phyloP scores from a whole-genome alignment of 2,329 filamentous ascomycete species.

The Colletotrichum lindemuthianum region DNA sequence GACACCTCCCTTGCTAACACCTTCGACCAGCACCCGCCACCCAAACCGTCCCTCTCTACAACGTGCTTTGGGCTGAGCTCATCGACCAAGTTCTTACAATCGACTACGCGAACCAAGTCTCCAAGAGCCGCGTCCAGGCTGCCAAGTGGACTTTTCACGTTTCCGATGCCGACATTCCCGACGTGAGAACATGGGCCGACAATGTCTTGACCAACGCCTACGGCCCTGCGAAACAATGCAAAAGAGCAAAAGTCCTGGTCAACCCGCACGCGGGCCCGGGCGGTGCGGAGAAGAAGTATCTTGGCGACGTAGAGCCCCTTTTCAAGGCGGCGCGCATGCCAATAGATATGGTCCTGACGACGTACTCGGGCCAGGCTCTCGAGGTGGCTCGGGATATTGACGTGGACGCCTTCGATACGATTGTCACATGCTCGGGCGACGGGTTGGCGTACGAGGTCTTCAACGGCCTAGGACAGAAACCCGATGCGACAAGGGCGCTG shows the following conservation, averaged over 20 bases:
- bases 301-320: slow-evolving; percentile 80
- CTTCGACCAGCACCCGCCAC: slow-evolving; percentile 27
- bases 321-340: slow-evolving; percentile 83
- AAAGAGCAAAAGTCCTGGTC: slow-evolving; percentile 86
- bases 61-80: slow-evolving; percentile 84
- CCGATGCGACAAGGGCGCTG: slow-evolving; percentile 80
- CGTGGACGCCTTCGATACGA: slow-evolving; percentile 82
- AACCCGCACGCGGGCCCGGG: slow-evolving; percentile 94
- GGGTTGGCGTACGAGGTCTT: slow-evolving; percentile 93
- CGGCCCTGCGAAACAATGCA: slow-evolving; percentile 71
- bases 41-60: slow-evolving; percentile 75
- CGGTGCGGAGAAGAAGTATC: slow-evolving; percentile 76
- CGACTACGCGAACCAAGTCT: slow-evolving; percentile 72
- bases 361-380: slow-evolving; percentile 78
- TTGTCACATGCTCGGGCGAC: slow-evolving; percentile 91
- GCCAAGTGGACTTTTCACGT: slow-evolving; percentile 67
- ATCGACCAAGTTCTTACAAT: slow-evolving; percentile 71
- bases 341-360: slow-evolving; percentile 78
- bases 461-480: slow-evolving; percentile 84
- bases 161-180: slow-evolving; percentile 49
- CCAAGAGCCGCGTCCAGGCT: slow-evolving; percentile 69
- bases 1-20: slow-evolving; percentile 3
- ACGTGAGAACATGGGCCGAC: slow-evolving; percentile 70
- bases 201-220: slow-evolving; percentile 78
- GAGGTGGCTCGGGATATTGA: slow-evolving; percentile 81